Base-by-base conservation (phyloP, 768 basidiomycete genomes). In the Polyporus arcularius region DNA sequence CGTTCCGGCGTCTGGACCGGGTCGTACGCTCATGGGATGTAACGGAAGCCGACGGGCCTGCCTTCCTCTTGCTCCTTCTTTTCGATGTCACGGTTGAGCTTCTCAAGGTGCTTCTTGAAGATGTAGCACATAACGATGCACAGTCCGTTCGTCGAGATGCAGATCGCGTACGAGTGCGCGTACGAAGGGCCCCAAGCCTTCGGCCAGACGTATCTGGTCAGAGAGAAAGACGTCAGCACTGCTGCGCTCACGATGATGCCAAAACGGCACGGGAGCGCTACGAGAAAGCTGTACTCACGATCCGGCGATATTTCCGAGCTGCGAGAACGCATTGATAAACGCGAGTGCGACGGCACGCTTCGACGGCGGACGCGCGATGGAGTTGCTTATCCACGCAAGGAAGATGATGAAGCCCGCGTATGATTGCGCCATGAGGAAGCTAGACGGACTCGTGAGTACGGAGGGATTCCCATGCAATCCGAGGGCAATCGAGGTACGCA, bases 291-390 rank as follows among this genome's bases (percentile, higher is more conserved):
- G 39, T 11, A 61, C 65, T 76, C 78, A 95, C 78, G 92, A 87
- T 63, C 94, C 94, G 45, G 86, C 76, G 43, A 96, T 80, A 75
- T 96, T 96, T 0, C 94, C 94, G 3, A 92, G 79, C 68, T 92
- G 87, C 9, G 88, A 88, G 68, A 92, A 85, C 43, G 87, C 84
- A 72, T 95, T 94, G 67, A 94, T 84, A 61, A 91, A 74, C 1
- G 92, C 94, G 50, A 96, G 79, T 12, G 88, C 88, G n/a, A 94
- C 88, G 2, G 94, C 90, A 4, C 94, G 86, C 74, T 95, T 96
- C n/a, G 88, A 85, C 4, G 92, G 81, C 28, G 94, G 87, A n/a
- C 85, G 84, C 30, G 92, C 85, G 74, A 96, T 78, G 15, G 80
- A 79, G 62, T 80, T 83, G 53, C 79, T 79, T 54, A 82, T 75